These are phyloP conservation scores for Termitomyces sp. DNA, from an alignment of 768 basidiomycete species.

Conservation along the genomic window DNA sequence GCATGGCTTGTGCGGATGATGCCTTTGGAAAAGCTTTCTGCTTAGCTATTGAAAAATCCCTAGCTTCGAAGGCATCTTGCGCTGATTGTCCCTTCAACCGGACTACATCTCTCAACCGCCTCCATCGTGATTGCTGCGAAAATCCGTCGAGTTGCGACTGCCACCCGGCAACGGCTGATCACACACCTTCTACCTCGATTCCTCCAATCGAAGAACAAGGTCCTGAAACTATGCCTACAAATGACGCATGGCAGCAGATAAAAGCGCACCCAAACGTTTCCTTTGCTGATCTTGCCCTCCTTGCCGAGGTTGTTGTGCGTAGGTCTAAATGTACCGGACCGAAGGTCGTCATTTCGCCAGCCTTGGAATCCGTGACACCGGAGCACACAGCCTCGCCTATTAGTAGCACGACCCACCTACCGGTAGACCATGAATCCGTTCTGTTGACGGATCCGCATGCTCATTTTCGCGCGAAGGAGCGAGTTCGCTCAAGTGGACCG, in stretches of 20 bases:
- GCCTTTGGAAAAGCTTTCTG: conserved; percentile 88
- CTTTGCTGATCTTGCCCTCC: conserved; percentile 75
- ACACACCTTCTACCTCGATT: background rate
- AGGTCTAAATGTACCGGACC: conserved; percentile 75
- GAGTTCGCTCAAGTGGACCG: conserved; percentile 15
- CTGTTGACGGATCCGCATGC: conserved; percentile 52
- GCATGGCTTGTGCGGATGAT: conserved; percentile 80
- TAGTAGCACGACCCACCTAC: background rate
- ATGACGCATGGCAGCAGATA: conserved; percentile 78
- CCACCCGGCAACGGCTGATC: conserved; percentile 13
- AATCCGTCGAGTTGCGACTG: conserved; percentile 18
- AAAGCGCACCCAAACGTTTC: conserved; percentile 87
- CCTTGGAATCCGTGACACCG: conserved; percentile 42
- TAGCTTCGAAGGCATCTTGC: conserved; percentile 49
- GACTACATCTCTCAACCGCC: background rate
- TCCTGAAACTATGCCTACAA: conserved; percentile 68
- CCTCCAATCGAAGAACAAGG: conserved; percentile 7
- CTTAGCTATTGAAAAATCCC: conserved; percentile 60
- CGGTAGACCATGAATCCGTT: conserved; percentile 26
- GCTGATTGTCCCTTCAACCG: conserved; percentile 45
- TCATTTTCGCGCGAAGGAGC: conserved; percentile 43
- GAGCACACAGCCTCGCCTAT: conserved; percentile 38
- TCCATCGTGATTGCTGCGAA: conserved; percentile 16
- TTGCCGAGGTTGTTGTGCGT: conserved; percentile 87
- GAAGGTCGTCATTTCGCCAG: conserved; percentile 51